These are phyloP conservation scores for Aspergillus taichungensis DNA, from an alignment of 495 filamentous ascomycete genomes.

Conservation along the genomic window DNA sequence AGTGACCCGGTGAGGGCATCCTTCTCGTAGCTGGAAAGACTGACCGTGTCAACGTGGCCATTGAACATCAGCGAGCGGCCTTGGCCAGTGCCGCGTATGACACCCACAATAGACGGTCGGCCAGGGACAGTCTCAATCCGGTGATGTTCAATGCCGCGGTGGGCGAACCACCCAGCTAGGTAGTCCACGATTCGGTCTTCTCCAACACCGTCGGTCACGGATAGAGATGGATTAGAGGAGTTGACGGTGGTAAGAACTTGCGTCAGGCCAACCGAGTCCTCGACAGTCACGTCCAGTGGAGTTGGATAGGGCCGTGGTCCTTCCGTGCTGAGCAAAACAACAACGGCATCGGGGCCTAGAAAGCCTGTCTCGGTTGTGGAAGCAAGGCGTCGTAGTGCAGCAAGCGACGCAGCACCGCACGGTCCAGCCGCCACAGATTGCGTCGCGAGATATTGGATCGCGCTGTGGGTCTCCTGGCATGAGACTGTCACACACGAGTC, in stretches of 20 bases:
- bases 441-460: conserved; percentile 37
- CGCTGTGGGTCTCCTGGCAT: conserved; percentile 46
- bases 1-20: conserved; percentile 32
- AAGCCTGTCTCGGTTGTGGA: conserved; percentile 14
- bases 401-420: conserved; percentile 54
- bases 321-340: conserved; percentile 47
- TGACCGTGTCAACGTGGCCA: conserved; percentile 42
- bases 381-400: conserved; percentile 42
- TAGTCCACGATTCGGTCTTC: conserved; percentile 35
- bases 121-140: conserved; percentile 31
- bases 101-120: conserved; percentile 38
- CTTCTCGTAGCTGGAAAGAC: conserved; percentile 30
- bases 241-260: conserved; percentile 32
- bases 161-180: conserved; percentile 34
- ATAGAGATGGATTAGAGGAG: conserved; percentile 37
- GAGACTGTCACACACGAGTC: conserved; percentile 50
- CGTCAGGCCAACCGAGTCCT: conserved; percentile 28
- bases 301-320: conserved; percentile 30
- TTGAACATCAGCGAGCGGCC: conserved; percentile 42
- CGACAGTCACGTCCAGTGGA: conserved; percentile 23
- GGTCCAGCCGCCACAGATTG: conserved; percentile 47
- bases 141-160: conserved; percentile 37
- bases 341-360: conserved; percentile 37
- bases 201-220: conserved; percentile 25
- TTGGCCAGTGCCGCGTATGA: conserved; percentile 32